Percentiles rank a stretch among this genome's conserved stretches.
These are phyloP conservation scores for Centrapalus pauciflorus DNA, from an alignment of 129 eudicot genomes.

Conservation along the genomic window DNA sequence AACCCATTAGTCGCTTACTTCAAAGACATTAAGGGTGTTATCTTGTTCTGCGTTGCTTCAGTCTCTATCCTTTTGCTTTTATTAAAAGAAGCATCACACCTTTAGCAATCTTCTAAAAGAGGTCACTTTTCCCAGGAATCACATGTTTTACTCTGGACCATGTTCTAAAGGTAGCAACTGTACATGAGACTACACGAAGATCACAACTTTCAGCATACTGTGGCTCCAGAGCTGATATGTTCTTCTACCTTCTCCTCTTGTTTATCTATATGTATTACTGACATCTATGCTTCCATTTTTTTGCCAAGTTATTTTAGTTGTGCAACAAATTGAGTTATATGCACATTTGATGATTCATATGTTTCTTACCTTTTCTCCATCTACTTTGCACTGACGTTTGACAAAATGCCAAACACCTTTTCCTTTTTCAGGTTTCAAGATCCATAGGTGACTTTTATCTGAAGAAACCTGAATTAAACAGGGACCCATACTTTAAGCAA, in stretches of 20 bases:
- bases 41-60: constrained; percentile 16
- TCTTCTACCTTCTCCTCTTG: background rate
- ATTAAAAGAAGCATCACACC: constrained; percentile 14
- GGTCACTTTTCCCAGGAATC: constrained; percentile 41
- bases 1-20: background rate
- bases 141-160: constrained; percentile 44
- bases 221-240: constrained; percentile 28
- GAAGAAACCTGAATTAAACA: constrained; percentile 60
- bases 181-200: constrained; percentile 40
- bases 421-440: constrained; percentile 61
- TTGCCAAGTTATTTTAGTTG: background rate
- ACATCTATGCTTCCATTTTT: background rate
- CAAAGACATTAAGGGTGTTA: background rate
- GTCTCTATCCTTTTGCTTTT: constrained; percentile 8
- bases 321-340: background rate
- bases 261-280: constrained; percentile 10
- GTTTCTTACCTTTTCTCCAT: background rate
- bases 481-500: constrained; percentile 59
- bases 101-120: constrained; percentile 20
- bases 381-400: background rate
- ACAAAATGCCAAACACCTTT: background rate
- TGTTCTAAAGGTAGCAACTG: constrained; percentile 25
- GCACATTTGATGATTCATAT: constrained; percentile 1
- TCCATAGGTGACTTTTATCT: constrained; percentile 77
- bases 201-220: constrained; percentile 20